Evolutionary conservation across 1,284 basidiomycete species (phyloP).

Genomic region (Chalciporus sp.): DNA sequence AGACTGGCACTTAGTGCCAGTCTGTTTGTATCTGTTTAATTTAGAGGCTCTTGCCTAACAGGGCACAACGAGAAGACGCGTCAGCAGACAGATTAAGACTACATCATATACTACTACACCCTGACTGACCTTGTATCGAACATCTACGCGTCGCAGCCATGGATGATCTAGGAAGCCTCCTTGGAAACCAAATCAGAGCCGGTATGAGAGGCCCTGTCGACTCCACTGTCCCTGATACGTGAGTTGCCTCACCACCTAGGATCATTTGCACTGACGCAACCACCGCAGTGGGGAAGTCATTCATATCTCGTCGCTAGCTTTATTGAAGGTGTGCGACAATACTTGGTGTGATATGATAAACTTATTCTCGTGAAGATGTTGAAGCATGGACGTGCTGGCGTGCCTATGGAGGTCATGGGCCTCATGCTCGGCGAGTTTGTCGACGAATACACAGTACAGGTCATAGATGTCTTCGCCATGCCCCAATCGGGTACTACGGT

Average conservation of each 20-base stretch:
- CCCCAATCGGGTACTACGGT: conserved; percentile 99
- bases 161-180: conserved; percentile 57
- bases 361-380: conserved; percentile 76
- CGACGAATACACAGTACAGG: conserved; percentile 97
- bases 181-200: conserved; percentile 48
- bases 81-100: conserved; percentile 35
- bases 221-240: conserved; percentile 73
- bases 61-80: conserved; percentile 46
- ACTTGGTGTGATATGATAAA: not conserved
- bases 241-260: conserved; percentile 23
- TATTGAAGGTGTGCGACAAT: conserved; percentile 74
- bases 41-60: conserved; percentile 40
- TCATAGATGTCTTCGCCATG: conserved; percentile 99
- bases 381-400: conserved; percentile 98
- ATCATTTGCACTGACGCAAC: conserved; percentile 8
- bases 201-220: conserved; percentile 47
- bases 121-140: not conserved
- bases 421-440: conserved; percentile 99
- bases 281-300: conserved; percentile 90
- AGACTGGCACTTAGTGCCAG: too few relatives aligned
- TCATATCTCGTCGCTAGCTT: conserved; percentile 91
- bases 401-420: conserved; percentile 99
- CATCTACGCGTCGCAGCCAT: conserved; percentile 15
- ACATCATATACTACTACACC: too few relatives aligned
- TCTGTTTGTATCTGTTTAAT: conserved; percentile 34